Conservation (phyloP, 305 asterid species). For the Solanum hybrid region DNA sequence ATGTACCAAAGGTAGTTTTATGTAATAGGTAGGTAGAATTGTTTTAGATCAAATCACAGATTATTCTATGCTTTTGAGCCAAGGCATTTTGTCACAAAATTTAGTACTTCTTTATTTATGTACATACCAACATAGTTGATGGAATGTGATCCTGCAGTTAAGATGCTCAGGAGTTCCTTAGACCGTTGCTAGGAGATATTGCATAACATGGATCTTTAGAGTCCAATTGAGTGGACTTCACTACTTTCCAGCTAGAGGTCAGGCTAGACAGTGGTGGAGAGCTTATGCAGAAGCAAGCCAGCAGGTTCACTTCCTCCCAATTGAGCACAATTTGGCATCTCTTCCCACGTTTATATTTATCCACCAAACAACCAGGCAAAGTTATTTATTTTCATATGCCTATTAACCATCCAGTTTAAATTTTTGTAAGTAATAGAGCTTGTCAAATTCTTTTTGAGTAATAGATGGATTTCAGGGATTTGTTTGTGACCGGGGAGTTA, state of each 20-base stretch:
- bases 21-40: neutral
- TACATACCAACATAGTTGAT: neutral
- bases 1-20: neutral
- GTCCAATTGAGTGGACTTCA: neutral
- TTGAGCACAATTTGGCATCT: neutral
- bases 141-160: neutral
- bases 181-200: neutral
- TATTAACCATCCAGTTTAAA: neutral
- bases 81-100: neutral
- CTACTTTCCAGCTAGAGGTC: neutral
- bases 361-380: neutral
- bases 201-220: neutral
- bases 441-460: neutral
- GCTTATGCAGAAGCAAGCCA: neutral
- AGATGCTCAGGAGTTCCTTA: neutral
- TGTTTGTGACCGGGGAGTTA: neutral
- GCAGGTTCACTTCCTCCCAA: neutral
- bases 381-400: neutral
- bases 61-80: neutral
- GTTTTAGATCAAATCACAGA: neutral
- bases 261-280: neutral
- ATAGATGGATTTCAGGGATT: neutral
- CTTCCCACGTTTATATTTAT: neutral
- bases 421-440: neutral
- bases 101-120: neutral